A percentile compares a stretch with the other conserved stretches of the same genome.
Evolutionary conservation across 192 early-diverging fungal species (phyloP).

Genomic region (Linnemannia elongata): DNA sequence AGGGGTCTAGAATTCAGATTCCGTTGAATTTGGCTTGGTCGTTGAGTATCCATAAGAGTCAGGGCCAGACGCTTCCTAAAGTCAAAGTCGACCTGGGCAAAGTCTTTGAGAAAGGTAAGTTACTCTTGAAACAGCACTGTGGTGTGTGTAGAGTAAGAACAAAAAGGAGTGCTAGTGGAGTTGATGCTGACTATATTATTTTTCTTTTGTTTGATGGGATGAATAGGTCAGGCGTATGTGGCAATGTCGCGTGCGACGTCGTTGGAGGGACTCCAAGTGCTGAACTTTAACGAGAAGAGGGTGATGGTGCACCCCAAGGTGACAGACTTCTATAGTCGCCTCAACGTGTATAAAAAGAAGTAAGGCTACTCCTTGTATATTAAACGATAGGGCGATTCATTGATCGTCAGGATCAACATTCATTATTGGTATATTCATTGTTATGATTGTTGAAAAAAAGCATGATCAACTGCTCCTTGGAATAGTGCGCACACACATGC

Average conservation of each 20-base stretch:
- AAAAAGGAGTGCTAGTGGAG: background rate
- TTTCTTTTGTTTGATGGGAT: background rate
- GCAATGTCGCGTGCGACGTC: conserved; percentile 83
- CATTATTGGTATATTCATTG: background rate
- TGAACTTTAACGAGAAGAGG: conserved; percentile 72
- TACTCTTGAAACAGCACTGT: background rate
- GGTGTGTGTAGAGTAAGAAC: background rate
- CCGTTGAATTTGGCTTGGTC: conserved; percentile 90
- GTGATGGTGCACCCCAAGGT: conserved; percentile 84
- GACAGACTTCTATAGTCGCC: conserved; percentile 69
- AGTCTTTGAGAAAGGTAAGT: conserved; percentile 81
- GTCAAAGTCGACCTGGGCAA: conserved; percentile 80
- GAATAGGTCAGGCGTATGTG: conserved; percentile 82
- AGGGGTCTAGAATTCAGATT: conserved; percentile 61
- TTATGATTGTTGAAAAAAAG: background rate
- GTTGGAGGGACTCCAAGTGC: conserved; percentile 78
- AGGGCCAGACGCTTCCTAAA: conserved; percentile 87
- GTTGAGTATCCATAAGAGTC: conserved; percentile 89
- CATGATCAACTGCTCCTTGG: too few relatives aligned
- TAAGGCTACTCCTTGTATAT: background rate
- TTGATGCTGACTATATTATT: background rate
- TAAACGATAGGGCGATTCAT: background rate
- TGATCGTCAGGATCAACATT: background rate
- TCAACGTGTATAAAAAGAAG: conserved; percentile 24
- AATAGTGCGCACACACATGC: too few relatives aligned